Evolutionary conservation across 176 grass and related monocot genomes (phyloP).

Genomic region (Triticum urartu): DNA sequence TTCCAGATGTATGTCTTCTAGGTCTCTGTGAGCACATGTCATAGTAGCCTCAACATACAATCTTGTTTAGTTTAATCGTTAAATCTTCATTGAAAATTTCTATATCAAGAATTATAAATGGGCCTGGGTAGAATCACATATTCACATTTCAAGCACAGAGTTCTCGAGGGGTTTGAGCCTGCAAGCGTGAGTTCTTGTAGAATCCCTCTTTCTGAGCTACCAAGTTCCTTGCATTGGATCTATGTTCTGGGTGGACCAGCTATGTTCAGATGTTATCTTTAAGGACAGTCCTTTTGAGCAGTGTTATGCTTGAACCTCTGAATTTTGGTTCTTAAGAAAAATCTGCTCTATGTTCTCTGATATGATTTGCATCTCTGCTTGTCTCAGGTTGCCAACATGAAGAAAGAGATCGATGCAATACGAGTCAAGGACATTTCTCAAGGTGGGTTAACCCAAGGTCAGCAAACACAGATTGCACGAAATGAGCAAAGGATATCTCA

Average conservation of each 20-base stretch:
- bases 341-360: not conserved
- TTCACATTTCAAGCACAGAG: not conserved
- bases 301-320: not conserved
- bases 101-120: not conserved
- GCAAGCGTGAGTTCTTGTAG: not conserved
- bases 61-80: not conserved
- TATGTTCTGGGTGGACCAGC: not conserved
- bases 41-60: no score
- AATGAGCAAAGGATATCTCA: conserved; percentile 96
- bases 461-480: conserved; percentile 98
- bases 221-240: not conserved
- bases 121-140: not conserved
- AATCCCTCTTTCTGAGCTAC: not conserved
- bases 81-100: not conserved
- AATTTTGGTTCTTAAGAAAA: not conserved
- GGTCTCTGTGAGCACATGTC: not conserved
- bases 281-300: not conserved
- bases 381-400: conserved; percentile 85
- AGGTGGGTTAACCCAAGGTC: conserved; percentile 98
- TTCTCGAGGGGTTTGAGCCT: not conserved
- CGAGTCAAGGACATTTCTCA: conserved; percentile 90
- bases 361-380: conserved; percentile 16
- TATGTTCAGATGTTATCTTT: not conserved
- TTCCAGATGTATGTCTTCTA: not conserved
- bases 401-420: conserved; percentile 98